Evolutionary conservation across 495 filamentous ascomycete species (phyloP).

Genomic region (Parathielavia hyrcaniae): DNA sequence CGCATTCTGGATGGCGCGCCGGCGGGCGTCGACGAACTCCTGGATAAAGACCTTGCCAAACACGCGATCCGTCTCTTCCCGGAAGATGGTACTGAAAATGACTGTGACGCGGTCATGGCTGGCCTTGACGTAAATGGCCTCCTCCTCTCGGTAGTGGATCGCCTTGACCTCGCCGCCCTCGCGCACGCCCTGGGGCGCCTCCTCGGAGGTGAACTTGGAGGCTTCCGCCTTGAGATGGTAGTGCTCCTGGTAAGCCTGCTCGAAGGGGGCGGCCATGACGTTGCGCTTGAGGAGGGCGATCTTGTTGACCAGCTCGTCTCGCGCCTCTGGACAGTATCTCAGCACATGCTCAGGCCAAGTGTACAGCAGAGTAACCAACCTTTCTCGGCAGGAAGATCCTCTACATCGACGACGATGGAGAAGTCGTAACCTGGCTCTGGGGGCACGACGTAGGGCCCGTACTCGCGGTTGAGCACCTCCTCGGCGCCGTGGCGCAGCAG

Average conservation of each 20-base stretch:
- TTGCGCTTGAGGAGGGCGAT: conserved; percentile 91
- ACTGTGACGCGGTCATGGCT: conserved; percentile 95
- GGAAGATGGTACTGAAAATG: conserved; percentile 97
- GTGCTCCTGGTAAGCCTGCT: conserved; percentile 91
- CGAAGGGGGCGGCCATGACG: conserved; percentile 96
- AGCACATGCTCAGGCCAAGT: conserved; percentile 6
- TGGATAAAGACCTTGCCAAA: conserved; percentile 92
- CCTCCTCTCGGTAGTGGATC: conserved; percentile 96
- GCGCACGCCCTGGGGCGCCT: conserved; percentile 77
- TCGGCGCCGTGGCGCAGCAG: conserved; percentile 88
- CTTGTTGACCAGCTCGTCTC: conserved; percentile 76
- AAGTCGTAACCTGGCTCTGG: conserved; percentile 93
- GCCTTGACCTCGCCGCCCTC: conserved; percentile 93
- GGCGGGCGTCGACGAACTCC: conserved; percentile 94
- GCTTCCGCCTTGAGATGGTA: conserved; percentile 77
- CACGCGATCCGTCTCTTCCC: conserved; percentile 93
- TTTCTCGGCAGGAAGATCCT: conserved; percentile 72
- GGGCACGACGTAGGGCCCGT: conserved; percentile 79
- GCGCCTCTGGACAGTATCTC: conserved; percentile 50
- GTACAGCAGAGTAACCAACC: conserved; percentile 37
- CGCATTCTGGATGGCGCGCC: conserved; percentile 93
- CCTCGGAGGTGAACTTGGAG: conserved; percentile 81
- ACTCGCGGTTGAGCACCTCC: conserved; percentile 85
- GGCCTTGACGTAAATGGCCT: conserved; percentile 99
- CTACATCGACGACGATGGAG: conserved; percentile 80